A percentile compares a stretch with the other conserved stretches of the same genome.
Evolutionary conservation across 768 basidiomycete species (phyloP).

Genomic region (Boletellus ananiceps): DNA sequence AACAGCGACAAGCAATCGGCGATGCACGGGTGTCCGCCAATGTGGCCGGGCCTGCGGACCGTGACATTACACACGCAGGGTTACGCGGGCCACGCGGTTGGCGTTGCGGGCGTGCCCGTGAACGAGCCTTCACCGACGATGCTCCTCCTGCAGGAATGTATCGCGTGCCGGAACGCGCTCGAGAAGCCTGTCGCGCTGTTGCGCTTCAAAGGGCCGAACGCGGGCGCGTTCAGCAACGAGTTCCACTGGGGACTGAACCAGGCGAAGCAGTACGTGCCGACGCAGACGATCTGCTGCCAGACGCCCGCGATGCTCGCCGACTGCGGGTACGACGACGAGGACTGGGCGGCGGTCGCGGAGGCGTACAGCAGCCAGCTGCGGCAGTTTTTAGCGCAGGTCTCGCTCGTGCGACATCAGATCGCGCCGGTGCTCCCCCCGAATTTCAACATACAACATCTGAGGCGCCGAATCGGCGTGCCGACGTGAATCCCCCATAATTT

Average conservation of each 20-base stretch:
- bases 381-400: conserved; percentile 30
- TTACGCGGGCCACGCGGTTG: conserved; percentile 18
- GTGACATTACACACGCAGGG: conserved; percentile 31
- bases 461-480: conserved; percentile 24
- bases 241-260: conserved; percentile 28
- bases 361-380: conserved; percentile 28
- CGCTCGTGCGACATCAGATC: conserved; percentile 28
- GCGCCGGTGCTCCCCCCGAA: conserved; percentile 30
- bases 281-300: conserved; percentile 21
- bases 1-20: conserved; percentile 33
- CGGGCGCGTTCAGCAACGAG: conserved; percentile 24
- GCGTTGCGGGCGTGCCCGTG: conserved; percentile 17
- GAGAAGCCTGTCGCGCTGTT: conserved; percentile 20
- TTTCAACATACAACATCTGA: conserved; percentile 30
- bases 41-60: conserved; percentile 26
- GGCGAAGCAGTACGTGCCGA: conserved; percentile 24
- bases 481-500: conserved; percentile 8
- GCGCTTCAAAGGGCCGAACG: conserved; percentile 30
- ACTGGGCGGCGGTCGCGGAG: conserved; percentile 29
- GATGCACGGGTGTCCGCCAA: conserved; percentile 24
- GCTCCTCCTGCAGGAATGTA: conserved; percentile 26
- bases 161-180: conserved; percentile 19
- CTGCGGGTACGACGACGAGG: conserved; percentile 22
- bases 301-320: conserved; percentile 19
- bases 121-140: conserved; percentile 31